These are phyloP conservation scores for Alternaria triticina DNA, from an alignment of 2,329 filamentous ascomycete genomes.

Conservation along the genomic window DNA sequence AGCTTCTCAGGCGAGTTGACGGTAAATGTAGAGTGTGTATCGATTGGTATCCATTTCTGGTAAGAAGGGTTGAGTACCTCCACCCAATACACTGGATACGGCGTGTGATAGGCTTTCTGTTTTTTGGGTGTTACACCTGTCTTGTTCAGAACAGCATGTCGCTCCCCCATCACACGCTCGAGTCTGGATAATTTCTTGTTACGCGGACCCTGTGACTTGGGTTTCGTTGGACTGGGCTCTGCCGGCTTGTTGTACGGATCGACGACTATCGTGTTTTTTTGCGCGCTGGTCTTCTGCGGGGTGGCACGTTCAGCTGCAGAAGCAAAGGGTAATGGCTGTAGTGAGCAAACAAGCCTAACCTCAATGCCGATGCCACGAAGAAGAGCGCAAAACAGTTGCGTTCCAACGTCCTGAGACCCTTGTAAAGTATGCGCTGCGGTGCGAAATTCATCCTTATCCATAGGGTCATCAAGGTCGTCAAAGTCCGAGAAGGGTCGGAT, in stretches of 20 bases:
- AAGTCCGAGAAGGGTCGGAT: constrained; percentile 57
- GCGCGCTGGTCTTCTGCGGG: constrained; percentile 28
- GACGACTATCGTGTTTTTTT: constrained; percentile 34
- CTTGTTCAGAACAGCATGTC: constrained; percentile 32
- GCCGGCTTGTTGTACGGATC: constrained; percentile 40
- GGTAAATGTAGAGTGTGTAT: constrained; percentile 80
- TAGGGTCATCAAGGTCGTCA: constrained; percentile 69
- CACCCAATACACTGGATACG: constrained; percentile 90
- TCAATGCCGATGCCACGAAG: constrained; percentile 83
- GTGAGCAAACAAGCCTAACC: constrained; percentile 83
- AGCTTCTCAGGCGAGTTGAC: constrained; percentile 77
- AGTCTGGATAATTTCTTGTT: constrained; percentile 41
- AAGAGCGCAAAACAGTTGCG: constrained; percentile 88
- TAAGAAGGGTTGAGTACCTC: constrained; percentile 85
- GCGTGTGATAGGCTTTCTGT: constrained; percentile 68
- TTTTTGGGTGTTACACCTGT: constrained; percentile 43
- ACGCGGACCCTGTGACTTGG: constrained; percentile 28
- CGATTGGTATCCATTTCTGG: constrained; percentile 90
- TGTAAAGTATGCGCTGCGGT: constrained; percentile 70
- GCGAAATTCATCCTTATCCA: constrained; percentile 76
- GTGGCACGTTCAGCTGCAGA: constrained; percentile 45
- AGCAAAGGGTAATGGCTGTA: constrained; percentile 79
- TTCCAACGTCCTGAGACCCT: constrained; percentile 88
- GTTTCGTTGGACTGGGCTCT: constrained; percentile 23
- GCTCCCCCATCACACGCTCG: constrained; percentile 40